Percentiles rank a stretch among this genome's conserved stretches.
Conservation (phyloP, 495 filamentous ascomycete genomes). For the Amniculicola lignicola region DNA sequence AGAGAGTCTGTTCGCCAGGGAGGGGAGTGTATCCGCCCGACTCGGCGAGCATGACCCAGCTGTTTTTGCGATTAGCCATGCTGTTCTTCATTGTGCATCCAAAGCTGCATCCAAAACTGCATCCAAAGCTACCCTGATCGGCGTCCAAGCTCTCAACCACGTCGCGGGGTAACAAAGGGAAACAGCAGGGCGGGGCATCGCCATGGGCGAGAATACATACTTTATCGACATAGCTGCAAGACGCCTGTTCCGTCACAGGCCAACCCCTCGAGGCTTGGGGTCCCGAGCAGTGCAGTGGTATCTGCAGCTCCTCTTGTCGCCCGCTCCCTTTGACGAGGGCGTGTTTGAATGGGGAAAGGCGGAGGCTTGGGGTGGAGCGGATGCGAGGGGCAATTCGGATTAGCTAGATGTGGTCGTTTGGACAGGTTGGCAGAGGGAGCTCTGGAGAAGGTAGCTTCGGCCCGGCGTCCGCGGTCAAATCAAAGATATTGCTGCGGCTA, state of each 20-base stretch:
- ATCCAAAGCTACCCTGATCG: neutral
- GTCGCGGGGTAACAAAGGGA: conserved; percentile 15
- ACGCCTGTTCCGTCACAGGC: neutral
- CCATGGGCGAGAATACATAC: conserved; percentile 21
- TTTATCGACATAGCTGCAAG: conserved; percentile 34
- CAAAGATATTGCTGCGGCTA: conserved; percentile 26
- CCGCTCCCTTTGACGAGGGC: neutral
- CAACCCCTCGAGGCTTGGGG: no score
- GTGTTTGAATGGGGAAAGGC: conserved; percentile 17
- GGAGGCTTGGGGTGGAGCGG: neutral
- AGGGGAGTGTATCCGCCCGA: conserved; percentile 64
- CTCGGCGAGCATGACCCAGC: conserved; percentile 78
- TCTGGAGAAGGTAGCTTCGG: conserved; percentile 10
- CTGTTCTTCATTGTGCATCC: conserved; percentile 14
- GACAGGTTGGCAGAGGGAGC: no score
- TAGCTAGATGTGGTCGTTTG: no score
- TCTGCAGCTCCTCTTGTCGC: conserved; percentile 9
- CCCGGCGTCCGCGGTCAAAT: conserved; percentile 27
- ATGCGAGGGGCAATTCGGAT: conserved; percentile 9
- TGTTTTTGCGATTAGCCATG: conserved; percentile 42
- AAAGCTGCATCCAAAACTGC: neutral
- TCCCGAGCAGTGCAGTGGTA: neutral
- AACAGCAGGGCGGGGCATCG: neutral
- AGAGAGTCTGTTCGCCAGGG: conserved; percentile 65
- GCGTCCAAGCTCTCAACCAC: conserved; percentile 1